Conservation (phyloP, 495 filamentous ascomycete genomes). For the Polyplosphaeria fusca region DNA sequence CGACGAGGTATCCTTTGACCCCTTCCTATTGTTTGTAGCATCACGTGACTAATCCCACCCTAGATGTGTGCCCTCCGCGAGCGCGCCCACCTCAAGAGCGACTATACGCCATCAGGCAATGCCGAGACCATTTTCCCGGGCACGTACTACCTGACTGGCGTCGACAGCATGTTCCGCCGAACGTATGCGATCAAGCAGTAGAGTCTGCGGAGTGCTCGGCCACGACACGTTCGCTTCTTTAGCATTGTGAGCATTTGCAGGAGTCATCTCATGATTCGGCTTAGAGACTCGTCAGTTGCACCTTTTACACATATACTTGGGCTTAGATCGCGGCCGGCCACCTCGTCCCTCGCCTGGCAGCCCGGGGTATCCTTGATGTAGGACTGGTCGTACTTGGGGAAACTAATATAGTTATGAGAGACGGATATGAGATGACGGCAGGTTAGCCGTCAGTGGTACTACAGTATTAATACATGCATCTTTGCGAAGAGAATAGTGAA, state of each 20-base stretch:
- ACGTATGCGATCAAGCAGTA: conserved; percentile 85
- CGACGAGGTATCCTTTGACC: conserved; percentile 59
- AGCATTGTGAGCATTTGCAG: conserved; percentile 31
- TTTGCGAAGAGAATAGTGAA: too few species aligned
- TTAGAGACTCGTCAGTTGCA: conserved; percentile 19
- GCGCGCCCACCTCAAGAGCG: conserved; percentile 89
- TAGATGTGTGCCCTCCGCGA: conserved; percentile 92
- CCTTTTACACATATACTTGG: conserved; percentile 9
- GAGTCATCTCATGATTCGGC: conserved; percentile 28
- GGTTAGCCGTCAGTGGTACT: too few species aligned
- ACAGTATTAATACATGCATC: too few species aligned
- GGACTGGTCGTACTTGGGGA: too few species aligned
- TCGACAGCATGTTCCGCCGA: conserved; percentile 96
- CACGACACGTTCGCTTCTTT: conserved; percentile 13
- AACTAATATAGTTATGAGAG: too few species aligned
- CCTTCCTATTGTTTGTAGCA: conserved; percentile 25
- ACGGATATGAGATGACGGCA: too few species aligned
- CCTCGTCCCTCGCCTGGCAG: too few species aligned
- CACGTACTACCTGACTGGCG: conserved; percentile 83
- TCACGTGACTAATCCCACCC: conserved; percentile 29
- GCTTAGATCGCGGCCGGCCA: too few species aligned
- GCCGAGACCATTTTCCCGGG: conserved; percentile 71
- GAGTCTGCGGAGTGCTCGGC: not conserved
- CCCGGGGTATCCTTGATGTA: too few species aligned
- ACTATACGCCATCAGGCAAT: conserved; percentile 75